phyloP scores from a whole-genome alignment of 371 early-diverging fungal species.

The Circinella umbellata region DNA sequence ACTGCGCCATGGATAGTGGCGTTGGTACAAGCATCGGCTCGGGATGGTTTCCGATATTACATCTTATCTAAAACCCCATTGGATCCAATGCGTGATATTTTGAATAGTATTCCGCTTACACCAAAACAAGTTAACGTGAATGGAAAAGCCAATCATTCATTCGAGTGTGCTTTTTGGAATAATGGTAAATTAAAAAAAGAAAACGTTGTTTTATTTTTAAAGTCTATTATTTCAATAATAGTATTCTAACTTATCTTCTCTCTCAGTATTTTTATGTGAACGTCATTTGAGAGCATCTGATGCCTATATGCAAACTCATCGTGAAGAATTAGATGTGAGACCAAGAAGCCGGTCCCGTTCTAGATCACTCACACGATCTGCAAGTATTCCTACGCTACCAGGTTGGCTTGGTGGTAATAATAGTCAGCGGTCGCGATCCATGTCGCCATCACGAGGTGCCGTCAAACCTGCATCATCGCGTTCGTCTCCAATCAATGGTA shows the following conservation, averaged over 20 bases:
- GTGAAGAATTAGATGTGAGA: constrained; percentile 20
- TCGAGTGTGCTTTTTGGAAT: constrained; percentile 54
- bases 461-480: constrained; percentile 21
- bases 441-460: constrained; percentile 34
- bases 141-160: constrained; percentile 31
- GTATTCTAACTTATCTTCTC: no score
- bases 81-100: background rate
- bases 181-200: constrained; percentile 29
- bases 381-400: constrained; percentile 44
- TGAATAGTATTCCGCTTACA: background rate
- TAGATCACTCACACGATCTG: constrained; percentile 42
- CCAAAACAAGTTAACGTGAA: background rate
- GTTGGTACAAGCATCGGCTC: constrained; percentile 38
- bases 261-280: constrained; percentile 45
- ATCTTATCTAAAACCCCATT: constrained; percentile 27
- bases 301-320: constrained; percentile 30
- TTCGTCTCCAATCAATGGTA: constrained; percentile 15
- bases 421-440: constrained; percentile 33
- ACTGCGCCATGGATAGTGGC: constrained; percentile 46
- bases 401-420: constrained; percentile 34
- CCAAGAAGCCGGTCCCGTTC: constrained; percentile 42
- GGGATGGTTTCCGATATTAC: constrained; percentile 37
- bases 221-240: no score
- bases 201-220: no score
- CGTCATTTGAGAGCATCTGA: constrained; percentile 33